Conservation (phyloP, 371 early-diverging fungal species). For the Rhizopus delemar region DNA sequence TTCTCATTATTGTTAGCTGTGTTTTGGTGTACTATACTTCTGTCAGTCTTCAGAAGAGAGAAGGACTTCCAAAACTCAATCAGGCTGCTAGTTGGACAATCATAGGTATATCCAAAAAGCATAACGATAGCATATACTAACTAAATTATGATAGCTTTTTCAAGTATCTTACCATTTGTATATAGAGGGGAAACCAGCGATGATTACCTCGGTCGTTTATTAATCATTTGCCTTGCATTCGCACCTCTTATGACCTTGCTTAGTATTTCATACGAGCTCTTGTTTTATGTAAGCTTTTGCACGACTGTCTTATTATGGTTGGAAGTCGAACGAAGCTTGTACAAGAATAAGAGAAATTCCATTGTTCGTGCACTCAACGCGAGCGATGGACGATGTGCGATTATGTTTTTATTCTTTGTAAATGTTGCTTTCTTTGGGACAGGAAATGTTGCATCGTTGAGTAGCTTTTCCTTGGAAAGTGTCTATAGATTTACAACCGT, state of each 20-base stretch:
- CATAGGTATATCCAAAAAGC: conserved; percentile 47
- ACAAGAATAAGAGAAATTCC: conserved; percentile 17
- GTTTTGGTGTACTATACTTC: conserved; percentile 56
- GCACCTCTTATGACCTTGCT: conserved; percentile 85
- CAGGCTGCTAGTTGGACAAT: conserved; percentile 71
- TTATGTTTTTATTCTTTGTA: conserved; percentile 84
- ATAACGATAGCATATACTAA: neutral
- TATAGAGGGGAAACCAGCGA: conserved; percentile 64
- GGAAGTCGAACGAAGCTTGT: conserved; percentile 68
- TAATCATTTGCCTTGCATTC: conserved; percentile 83
- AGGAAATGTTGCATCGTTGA: conserved; percentile 90
- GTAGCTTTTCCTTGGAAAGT: conserved; percentile 85
- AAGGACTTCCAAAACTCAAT: conserved; percentile 73
- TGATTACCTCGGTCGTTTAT: conserved; percentile 77
- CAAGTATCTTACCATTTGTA: conserved; percentile 65
- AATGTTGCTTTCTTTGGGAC: conserved; percentile 95
- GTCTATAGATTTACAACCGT: conserved; percentile 90
- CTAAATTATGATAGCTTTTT: conserved; percentile 39
- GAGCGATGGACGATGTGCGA: conserved; percentile 73
- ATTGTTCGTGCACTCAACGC: conserved; percentile 32
- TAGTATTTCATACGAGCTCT: conserved; percentile 85
- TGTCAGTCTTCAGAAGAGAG: conserved; percentile 51
- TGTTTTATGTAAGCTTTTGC: conserved; percentile 86
- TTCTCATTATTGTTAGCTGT: conserved; percentile 35
- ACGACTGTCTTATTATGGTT: conserved; percentile 79